Base-by-base conservation (phyloP, 2,329 filamentous ascomycete species). In the Neonectria magnoliae region DNA sequence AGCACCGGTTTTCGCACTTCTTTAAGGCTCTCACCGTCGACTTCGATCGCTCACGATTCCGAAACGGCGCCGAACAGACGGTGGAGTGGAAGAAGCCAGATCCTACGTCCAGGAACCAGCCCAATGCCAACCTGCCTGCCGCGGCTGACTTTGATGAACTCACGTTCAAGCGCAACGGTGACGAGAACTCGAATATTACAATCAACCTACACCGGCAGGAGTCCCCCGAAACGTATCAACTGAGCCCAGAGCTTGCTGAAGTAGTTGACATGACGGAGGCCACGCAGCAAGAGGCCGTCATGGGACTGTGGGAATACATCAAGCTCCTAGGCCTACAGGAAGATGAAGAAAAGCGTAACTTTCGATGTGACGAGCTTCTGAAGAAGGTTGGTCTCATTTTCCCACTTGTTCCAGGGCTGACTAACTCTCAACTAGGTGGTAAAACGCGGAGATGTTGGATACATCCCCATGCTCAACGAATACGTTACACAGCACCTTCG, bases 221-320 rank as follows among this genome's bases (percentile, higher is more conserved):
- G 77, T 88, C 89, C 14, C 94, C 93, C 0, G 95, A 98, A 78
- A 88, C 94, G 60, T 98, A 91, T 77, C 88, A 89, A 71, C 81
- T 98, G 27, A 96, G 90, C 79, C 89, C 91, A 54, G 88, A 90
- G 62, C 83, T 99, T 50, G 90, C 93, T 11, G 92, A 97, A 54
- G 87, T 98, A 14, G 84, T 98, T 18, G 96, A 98, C 75, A 92
- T 93, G 74, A 86, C 90, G 53, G 93, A 97, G 78, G 95, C 93
- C 55, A 95, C 96, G 29, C 90, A 94, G 31, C 91, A 93, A 42
- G 94, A 96, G 67, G 91, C 94, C 7, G 90, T 97, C 29, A 93
- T 97, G 85, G 94, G 92, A 14, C 87, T 99, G 33, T 99, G 94
- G 93, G 94, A 98, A 76, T 99, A 99, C 75, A 92, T 97, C 70